Conservation (phyloP, 2,329 filamentous ascomycete genomes). For the Penicillium sp. region DNA sequence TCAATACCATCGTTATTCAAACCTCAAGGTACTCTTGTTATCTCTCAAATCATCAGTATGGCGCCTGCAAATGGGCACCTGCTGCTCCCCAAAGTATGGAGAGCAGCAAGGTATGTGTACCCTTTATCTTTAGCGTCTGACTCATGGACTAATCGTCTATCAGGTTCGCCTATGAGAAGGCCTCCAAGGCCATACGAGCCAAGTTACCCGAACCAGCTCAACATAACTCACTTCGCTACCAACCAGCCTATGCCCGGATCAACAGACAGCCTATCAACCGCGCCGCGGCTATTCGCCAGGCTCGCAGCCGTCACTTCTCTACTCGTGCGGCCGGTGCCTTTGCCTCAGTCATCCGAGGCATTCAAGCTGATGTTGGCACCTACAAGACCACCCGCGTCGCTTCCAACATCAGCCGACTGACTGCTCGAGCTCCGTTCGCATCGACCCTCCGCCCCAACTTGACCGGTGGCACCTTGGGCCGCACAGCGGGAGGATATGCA, state of each 20-base stretch:
- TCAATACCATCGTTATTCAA: constrained; percentile 16
- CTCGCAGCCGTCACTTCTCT: constrained; percentile 64
- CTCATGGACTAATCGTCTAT: constrained; percentile 24
- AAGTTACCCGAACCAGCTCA: constrained; percentile 43
- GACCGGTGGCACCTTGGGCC: constrained; percentile 79
- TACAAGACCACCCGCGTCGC: constrained; percentile 59
- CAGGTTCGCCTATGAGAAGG: constrained; percentile 52
- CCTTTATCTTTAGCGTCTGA: constrained; percentile 5
- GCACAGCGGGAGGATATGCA: constrained; percentile 87
- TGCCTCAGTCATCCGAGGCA: constrained; percentile 49
- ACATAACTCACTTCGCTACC: constrained; percentile 49
- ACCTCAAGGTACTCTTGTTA: constrained; percentile 6
- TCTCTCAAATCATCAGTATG: constrained; percentile 35
- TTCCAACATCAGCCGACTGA: constrained; percentile 60
- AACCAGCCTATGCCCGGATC: constrained; percentile 61
- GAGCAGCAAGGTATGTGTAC: constrained; percentile 45
- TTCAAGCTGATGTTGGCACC: constrained; percentile 51
- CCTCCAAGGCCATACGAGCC: constrained; percentile 42
- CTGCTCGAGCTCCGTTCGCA: constrained; percentile 80
- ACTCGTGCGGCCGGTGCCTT: constrained; percentile 53
- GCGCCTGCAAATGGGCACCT: constrained; percentile 51
- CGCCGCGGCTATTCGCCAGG: constrained; percentile 63
- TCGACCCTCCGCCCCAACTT: constrained; percentile 87
- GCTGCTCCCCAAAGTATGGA: constrained; percentile 51
- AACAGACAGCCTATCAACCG: constrained; percentile 61